Percentiles rank a stretch among this genome's conserved stretches.
These are phyloP conservation scores for Stenocarpella maydis DNA, from an alignment of 2,329 filamentous ascomycete species.

Conservation along the genomic window DNA sequence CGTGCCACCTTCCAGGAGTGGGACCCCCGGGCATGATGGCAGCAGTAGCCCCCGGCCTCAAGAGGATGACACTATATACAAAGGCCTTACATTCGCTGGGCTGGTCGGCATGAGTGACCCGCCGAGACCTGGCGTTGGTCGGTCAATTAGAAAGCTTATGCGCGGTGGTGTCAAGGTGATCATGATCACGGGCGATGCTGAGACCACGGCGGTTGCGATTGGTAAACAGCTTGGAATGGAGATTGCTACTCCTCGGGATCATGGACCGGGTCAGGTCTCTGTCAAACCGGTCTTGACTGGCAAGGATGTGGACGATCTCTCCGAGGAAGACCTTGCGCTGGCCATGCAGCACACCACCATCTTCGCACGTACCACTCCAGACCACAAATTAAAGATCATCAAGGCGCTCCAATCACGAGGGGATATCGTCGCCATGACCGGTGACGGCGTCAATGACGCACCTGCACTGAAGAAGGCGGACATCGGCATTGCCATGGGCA, in stretches of 20 bases:
- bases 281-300: conserved; percentile 81
- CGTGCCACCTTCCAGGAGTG: conserved; percentile 54
- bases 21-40: conserved; percentile 56
- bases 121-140: conserved; percentile 86
- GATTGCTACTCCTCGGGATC: conserved; percentile 65
- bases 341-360: conserved; percentile 91
- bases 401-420: conserved; percentile 88
- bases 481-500: conserved; percentile 97
- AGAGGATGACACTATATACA: conserved; percentile 75
- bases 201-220: conserved; percentile 93
- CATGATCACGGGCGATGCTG: conserved; percentile 98
- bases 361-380: conserved; percentile 94
- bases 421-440: conserved; percentile 98
- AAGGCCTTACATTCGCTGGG: conserved; percentile 86
- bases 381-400: conserved; percentile 98
- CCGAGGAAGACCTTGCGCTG: conserved; percentile 80
- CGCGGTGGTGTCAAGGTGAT: conserved; percentile 95
- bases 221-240: conserved; percentile 95
- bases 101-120: conserved; percentile 98
- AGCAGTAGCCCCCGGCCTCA: conserved; percentile 53
- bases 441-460: conserved; percentile 97
- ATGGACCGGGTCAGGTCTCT: conserved; percentile 63
- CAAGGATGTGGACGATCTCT: conserved; percentile 94
- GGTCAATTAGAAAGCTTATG: conserved; percentile 89
- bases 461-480: conserved; percentile 96